Percentiles rank a stretch among this genome's conserved stretches.
phyloP scores from a whole-genome alignment of 2,329 filamentous ascomycete species.

The Thelonectria rubi region DNA sequence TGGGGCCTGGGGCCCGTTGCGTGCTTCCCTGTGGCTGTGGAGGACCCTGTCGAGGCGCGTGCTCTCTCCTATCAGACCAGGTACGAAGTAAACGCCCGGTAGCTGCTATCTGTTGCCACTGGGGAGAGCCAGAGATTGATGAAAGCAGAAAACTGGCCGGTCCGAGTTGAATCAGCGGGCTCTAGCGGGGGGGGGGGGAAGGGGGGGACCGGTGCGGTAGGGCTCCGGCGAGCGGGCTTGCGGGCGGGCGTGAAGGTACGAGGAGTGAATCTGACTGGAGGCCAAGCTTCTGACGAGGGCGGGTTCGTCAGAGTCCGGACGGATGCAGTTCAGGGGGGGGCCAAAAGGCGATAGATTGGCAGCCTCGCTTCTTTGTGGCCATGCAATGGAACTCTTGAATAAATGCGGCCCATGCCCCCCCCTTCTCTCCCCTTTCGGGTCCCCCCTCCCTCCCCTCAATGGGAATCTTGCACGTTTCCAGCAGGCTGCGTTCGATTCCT shows the following conservation, averaged over 20 bases:
- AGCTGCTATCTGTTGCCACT: not conserved
- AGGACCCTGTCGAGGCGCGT: slow-evolving; percentile 5
- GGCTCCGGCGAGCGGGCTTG: not conserved
- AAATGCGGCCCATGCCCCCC: not conserved
- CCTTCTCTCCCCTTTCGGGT: not conserved
- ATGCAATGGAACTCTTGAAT: not conserved
- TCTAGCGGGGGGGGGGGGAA: not conserved
- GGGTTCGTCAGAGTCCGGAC: not conserved
- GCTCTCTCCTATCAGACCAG: not conserved
- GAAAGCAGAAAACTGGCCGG: not conserved
- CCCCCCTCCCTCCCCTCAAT: no score
- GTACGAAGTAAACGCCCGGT: no score
- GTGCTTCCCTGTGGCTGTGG: not conserved
- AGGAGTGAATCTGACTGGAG: no score
- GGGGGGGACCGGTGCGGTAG: not conserved
- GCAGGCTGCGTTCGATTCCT: not conserved
- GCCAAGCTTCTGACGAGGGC: not conserved
- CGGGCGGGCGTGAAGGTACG: not conserved
- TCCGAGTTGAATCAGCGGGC: slow-evolving; percentile 7
- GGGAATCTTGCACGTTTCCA: not conserved
- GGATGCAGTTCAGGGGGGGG: not conserved
- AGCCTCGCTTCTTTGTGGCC: not conserved
- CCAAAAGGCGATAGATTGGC: not conserved
- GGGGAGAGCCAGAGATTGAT: not conserved
- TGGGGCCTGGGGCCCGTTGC: not conserved